Evolutionary conservation across 208 protist species (phyloP).

Genomic region (Crithidia sp.): DNA sequence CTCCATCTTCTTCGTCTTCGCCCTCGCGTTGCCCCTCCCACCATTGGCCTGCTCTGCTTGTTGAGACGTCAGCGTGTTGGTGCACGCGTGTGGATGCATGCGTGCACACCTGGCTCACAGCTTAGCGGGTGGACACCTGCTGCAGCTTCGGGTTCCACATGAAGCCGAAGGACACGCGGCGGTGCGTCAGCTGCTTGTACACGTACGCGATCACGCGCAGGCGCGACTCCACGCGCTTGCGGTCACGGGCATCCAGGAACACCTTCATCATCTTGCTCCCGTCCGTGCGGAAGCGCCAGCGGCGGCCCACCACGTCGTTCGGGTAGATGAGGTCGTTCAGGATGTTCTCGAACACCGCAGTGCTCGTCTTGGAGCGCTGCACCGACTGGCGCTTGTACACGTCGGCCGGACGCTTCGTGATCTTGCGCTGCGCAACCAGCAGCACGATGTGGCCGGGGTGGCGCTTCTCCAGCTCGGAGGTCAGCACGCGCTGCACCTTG

Average conservation of each 20-base stretch:
- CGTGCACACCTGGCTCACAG: neutral
- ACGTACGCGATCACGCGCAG: constrained; percentile 95
- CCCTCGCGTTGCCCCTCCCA: too few species aligned
- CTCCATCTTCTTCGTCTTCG: too few species aligned
- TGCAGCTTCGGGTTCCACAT: constrained; percentile 94
- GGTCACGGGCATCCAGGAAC: constrained; percentile 89
- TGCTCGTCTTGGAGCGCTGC: constrained; percentile 95
- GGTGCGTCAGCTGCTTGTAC: constrained; percentile 98
- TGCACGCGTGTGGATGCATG: neutral
- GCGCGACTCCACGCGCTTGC: constrained; percentile 92
- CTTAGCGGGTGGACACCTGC: constrained; percentile 86
- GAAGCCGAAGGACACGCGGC: constrained; percentile 97
- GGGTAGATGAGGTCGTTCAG: constrained; percentile 98
- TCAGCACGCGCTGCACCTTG: constrained; percentile 95
- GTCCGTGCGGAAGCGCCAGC: constrained; percentile 95
- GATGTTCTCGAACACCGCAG: constrained; percentile 98
- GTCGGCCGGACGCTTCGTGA: constrained; percentile 90
- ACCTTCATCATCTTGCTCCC: constrained; percentile 97
- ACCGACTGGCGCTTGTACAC: constrained; percentile 92
- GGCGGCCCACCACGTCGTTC: constrained; percentile 97
- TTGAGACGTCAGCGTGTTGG: neutral
- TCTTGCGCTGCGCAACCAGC: constrained; percentile 95
- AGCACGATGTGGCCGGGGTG: constrained; percentile 96
- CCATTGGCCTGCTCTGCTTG: too few species aligned
- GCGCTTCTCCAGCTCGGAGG: constrained; percentile 99